These are phyloP conservation scores for Acanthamoeba triangularis DNA, from an alignment of 208 protist genomes.

Conservation along the genomic window DNA sequence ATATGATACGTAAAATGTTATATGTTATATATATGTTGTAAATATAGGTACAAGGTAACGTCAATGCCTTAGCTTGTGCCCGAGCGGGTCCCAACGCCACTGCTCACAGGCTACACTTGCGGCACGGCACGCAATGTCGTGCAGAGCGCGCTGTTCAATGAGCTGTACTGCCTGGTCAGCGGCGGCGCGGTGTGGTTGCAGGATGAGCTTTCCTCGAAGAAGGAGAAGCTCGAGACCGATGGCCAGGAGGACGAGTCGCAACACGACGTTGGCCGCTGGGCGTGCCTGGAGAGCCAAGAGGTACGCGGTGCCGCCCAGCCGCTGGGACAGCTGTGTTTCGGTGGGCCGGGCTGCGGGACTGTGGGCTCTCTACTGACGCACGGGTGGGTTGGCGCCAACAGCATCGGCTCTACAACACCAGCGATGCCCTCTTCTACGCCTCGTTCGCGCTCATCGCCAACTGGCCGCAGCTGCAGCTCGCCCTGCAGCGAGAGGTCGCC, in stretches of 20 bases:
- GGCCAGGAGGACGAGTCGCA: neutral
- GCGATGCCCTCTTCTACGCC: constrained; percentile 92
- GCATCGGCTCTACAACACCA: constrained; percentile 91
- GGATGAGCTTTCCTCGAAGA: neutral
- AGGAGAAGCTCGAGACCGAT: neutral
- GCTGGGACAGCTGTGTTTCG: neutral
- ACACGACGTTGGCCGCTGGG: constrained; percentile 75
- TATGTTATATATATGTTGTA: too few species aligned
- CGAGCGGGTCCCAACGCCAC: neutral
- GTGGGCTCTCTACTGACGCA: constrained; percentile 85
- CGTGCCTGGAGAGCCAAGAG: constrained; percentile 5
- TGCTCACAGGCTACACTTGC: neutral
- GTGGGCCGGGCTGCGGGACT: constrained; percentile 47
- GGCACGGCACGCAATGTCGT: too few species aligned
- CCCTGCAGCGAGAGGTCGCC: constrained; percentile 84
- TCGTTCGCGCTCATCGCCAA: constrained; percentile 86
- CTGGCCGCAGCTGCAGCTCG: constrained; percentile 88
- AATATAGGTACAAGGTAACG: neutral
- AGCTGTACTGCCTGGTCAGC: constrained; percentile 89
- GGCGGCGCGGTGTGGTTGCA: constrained; percentile 89
- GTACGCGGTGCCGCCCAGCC: neutral
- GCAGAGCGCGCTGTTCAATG: constrained; percentile 90
- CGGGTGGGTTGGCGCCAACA: constrained; percentile 71
- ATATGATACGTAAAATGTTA: too few species aligned
- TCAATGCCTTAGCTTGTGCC: too few species aligned